phyloP scores from a whole-genome alignment of 2,329 filamentous ascomycete genomes.

The Rachicladosporium sp. region DNA sequence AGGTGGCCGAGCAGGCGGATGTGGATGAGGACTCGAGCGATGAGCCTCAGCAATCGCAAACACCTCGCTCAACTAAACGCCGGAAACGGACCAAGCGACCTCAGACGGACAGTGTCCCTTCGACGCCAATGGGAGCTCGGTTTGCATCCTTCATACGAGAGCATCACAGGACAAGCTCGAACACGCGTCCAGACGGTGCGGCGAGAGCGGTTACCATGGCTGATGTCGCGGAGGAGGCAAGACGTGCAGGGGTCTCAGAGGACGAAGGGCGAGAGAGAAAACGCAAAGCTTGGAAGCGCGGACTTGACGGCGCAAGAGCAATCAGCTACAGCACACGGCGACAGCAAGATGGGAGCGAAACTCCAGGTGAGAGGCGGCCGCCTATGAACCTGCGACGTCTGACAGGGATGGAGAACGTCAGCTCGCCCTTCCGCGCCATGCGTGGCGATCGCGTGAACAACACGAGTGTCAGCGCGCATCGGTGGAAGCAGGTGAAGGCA shows the following conservation, averaged over 20 bases:
- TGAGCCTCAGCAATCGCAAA: conserved; percentile 4
- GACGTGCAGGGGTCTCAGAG: conserved; percentile 36
- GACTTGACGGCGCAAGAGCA: conserved; percentile 34
- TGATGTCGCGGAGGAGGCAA: conserved; percentile 27
- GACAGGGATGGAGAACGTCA: conserved; percentile 30
- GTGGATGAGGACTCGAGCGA: conserved; percentile 51
- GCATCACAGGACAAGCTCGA: conserved; percentile 34
- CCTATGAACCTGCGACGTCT: conserved; percentile 35
- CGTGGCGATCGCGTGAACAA: conserved; percentile 34
- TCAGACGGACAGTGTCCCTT: conserved; percentile 52
- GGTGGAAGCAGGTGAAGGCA: conserved; percentile 88
- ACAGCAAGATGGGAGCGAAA: conserved; percentile 17
- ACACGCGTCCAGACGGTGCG: conserved; percentile 47
- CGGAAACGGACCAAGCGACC: conserved; percentile 43
- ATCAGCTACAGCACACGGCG: conserved; percentile 31
- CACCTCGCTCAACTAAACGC: conserved; percentile 27
- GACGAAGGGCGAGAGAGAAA: conserved; percentile 39
- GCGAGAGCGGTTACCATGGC: conserved; percentile 39
- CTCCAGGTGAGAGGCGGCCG: conserved; percentile 23
- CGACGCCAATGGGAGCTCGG: conserved; percentile 47
- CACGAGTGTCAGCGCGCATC: conserved; percentile 49
- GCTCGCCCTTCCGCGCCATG: conserved; percentile 30
- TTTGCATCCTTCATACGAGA: conserved; percentile 36
- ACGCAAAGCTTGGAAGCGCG: conserved; percentile 34
- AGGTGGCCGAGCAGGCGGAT: conserved; percentile 76